Conservation (phyloP, 306 rosid genomes). For the Vicia villosa region DNA sequence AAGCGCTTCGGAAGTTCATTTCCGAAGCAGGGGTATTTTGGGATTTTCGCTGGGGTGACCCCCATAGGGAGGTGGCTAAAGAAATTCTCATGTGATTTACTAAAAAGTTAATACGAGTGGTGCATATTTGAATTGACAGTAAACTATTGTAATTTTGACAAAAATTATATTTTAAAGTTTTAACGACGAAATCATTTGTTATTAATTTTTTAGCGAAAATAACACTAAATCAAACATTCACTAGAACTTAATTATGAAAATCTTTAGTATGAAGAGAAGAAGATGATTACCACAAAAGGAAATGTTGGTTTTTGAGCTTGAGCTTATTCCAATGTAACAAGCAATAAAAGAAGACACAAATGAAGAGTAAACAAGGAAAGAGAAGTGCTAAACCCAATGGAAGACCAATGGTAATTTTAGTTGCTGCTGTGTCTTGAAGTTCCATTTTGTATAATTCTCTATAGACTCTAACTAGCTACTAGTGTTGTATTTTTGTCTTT, state of each 20-base stretch:
- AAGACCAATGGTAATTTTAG: slow-evolving; percentile 46
- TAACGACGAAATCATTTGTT: no score
- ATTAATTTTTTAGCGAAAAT: no score
- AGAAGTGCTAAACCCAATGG: slow-evolving; percentile 67
- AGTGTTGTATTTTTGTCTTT: neutral
- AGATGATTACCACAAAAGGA: slow-evolving; percentile 45
- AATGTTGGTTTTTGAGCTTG: slow-evolving; percentile 44
- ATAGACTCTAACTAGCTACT: neutral
- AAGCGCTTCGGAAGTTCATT: no score
- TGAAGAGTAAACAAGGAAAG: slow-evolving; percentile 41
- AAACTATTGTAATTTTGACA: no score
- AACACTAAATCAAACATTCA: no score
- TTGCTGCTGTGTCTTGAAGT: slow-evolving; percentile 37
- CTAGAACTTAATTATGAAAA: neutral
- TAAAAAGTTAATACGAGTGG: no score
- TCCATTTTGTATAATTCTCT: slow-evolving; percentile 41
- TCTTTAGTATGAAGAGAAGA: neutral
- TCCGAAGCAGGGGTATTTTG: no score
- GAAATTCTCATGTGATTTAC: no score
- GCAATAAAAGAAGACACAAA: slow-evolving; percentile 55
- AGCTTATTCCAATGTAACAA: slow-evolving; percentile 65
- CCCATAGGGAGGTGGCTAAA: no score
- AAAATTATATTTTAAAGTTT: no score
- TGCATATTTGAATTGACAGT: no score
- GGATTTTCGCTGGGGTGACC: no score